Evolutionary conservation across 2,329 filamentous ascomycete species (phyloP), one percentile per base, ranked within the genome.

Genomic region (Allantophomopsis cytisporea): DNA sequence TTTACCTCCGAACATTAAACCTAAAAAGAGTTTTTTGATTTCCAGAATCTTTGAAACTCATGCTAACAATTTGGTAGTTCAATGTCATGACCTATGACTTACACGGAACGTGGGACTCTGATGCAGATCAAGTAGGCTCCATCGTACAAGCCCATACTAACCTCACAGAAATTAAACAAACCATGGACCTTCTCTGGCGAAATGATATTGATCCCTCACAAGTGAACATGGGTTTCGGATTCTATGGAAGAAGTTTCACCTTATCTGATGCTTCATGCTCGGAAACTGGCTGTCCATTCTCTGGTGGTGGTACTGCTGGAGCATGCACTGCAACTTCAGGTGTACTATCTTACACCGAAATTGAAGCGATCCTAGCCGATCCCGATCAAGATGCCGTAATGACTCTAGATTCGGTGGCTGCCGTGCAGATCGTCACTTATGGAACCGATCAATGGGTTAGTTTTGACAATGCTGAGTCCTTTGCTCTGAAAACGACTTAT

Each of bases 21-120:
- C n/a, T n/a, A n/a, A n/a, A n/a, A n/a, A n/a, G n/a, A n/a, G n/a
- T 52, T 52, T 35, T 38, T 54, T 33, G 48, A 50, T 39, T 21
- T 8, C 8, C 20, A 8, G 20, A 5, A 21, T 21, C 20, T 5
- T 21, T 21, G 5, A 21, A 5, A 21, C 8, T 8, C 7, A 10
- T 28, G 8, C 23, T 28, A 12, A 28, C 10, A 10, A 10, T 28
- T 12, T 6, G 3, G 10, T 28, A 28, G 23, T 58, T 65, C 45
- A 68, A 65, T 40, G 32, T 68, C 12, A 63, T 68, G 54, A 54
- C 54, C 0, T 68, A 68, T 42, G 62, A 69, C 41, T 42, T 52
- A 13, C 47, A 49, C 28, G 65, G 65, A 0, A 39, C 49, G 1
- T 66, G 60, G 61, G 63, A 38, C n/a, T 31, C 40, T n/a, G n/a